Evolutionary conservation across 192 early-diverging fungal genomes (phyloP).

Genomic region (Funneliformis geosporum): DNA sequence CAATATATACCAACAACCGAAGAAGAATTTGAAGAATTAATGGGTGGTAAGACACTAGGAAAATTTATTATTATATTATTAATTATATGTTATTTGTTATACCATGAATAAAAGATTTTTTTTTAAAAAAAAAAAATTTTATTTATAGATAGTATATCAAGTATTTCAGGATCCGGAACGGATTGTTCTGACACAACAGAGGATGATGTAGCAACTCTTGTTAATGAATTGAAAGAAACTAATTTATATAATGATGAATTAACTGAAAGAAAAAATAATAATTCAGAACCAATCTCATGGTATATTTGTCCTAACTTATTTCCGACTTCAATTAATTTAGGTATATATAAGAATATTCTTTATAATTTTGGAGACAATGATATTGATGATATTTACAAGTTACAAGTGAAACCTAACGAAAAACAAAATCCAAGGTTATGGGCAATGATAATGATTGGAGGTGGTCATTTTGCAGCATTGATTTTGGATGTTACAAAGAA

Average conservation of each 20-base stretch:
- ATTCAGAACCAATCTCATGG: slow-evolving; percentile 13
- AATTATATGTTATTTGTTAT: background rate
- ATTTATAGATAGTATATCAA: slow-evolving; percentile 25
- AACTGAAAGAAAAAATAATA: background rate
- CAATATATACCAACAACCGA: slow-evolving; percentile 43
- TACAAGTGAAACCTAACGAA: background rate
- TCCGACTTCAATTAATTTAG: slow-evolving; percentile 33
- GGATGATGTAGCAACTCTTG: background rate
- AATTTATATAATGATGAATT: slow-evolving; percentile 34
- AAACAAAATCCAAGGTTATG: slow-evolving; percentile 52
- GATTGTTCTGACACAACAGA: background rate
- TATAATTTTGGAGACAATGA: background rate
- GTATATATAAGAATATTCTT: slow-evolving; percentile 17
- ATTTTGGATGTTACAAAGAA: slow-evolving; percentile 70
- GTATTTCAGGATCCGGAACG: slow-evolving; percentile 36
- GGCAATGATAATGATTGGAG: slow-evolving; percentile 80
- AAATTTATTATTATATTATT: background rate
- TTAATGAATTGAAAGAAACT: slow-evolving; percentile 12
- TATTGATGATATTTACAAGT: background rate
- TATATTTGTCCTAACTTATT: slow-evolving; percentile 35
- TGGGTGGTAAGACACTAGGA: slow-evolving; percentile 41
- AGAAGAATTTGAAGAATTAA: slow-evolving; percentile 51
- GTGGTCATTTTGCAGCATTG: slow-evolving; percentile 89
- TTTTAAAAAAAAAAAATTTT: background rate
- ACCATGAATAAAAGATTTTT: no score